A percentile compares a stretch with the other conserved stretches of the same genome.
phyloP scores from a whole-genome alignment of 2,329 filamentous ascomycete genomes.

The Ascochyta koolunga region DNA sequence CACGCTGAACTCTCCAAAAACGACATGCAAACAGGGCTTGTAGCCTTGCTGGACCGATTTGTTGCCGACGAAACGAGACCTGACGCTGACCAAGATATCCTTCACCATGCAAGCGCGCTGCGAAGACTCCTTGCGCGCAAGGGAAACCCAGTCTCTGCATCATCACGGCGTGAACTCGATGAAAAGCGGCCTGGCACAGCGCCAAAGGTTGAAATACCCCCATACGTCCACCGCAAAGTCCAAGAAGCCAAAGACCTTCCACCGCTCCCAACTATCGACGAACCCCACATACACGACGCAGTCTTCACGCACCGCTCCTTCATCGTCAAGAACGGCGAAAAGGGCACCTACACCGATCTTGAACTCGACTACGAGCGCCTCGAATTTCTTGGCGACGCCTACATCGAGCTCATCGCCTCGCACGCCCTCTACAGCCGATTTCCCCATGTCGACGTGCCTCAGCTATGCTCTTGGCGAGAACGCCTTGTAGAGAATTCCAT shows the following conservation, averaged over 20 bases:
- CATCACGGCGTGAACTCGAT: constrained; percentile 52
- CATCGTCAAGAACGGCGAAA: constrained; percentile 27
- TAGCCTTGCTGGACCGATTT: constrained; percentile 39
- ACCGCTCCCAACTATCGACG: constrained; percentile 65
- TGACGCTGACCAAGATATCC: constrained; percentile 32
- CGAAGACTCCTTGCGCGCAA: constrained; percentile 33
- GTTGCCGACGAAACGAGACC: constrained; percentile 34
- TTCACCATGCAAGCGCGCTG: constrained; percentile 39
- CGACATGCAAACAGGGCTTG: constrained; percentile 39
- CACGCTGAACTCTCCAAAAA: constrained; percentile 23
- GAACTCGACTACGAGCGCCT: constrained; percentile 73
- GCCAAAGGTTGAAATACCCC: constrained; percentile 29
- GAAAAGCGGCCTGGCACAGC: constrained; percentile 32
- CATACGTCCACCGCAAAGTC: constrained; percentile 36
- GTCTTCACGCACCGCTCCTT: constrained; percentile 67
- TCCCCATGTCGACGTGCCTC: constrained; percentile 67
- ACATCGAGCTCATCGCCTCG: constrained; percentile 77
- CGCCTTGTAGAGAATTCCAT: constrained; percentile 80
- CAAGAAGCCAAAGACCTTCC: constrained; percentile 54
- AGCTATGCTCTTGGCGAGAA: constrained; percentile 78
- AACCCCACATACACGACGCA: constrained; percentile 64
- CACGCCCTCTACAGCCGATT: constrained; percentile 78
- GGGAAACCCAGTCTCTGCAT: constrained; percentile 54
- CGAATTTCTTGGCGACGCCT: constrained; percentile 89
- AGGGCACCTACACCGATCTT: constrained; percentile 24